These are phyloP conservation scores for Endocalyx cinctus DNA, from an alignment of 2,329 filamentous ascomycete genomes.

Conservation along the genomic window DNA sequence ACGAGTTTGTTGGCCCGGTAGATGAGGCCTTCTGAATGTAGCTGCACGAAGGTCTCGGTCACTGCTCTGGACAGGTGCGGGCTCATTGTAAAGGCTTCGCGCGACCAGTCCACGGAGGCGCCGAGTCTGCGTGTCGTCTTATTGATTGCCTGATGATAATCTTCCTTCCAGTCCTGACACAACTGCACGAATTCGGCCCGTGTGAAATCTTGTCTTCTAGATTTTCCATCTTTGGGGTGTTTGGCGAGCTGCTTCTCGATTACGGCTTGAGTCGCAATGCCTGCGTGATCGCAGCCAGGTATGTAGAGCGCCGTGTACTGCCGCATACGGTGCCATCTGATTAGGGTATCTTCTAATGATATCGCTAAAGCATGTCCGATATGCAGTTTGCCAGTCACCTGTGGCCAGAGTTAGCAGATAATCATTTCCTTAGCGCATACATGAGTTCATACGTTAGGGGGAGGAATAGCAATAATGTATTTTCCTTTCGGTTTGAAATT, in stretches of 20 bases:
- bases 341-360: slow-evolving; percentile 81
- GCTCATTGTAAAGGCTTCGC: too few species aligned
- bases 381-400: background rate
- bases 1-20: slow-evolving; percentile 89
- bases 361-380: slow-evolving; percentile 43
- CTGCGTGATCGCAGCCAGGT: slow-evolving; percentile 91
- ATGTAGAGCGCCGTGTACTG: slow-evolving; percentile 84
- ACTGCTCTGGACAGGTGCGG: too few species aligned
- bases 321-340: slow-evolving; percentile 85
- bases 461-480: slow-evolving; percentile 91
- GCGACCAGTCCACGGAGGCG: too few species aligned
- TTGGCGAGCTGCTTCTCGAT: slow-evolving; percentile 97
- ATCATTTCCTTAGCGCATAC: too few species aligned
- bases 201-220: too few species aligned
- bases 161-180: too few species aligned
- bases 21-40: too few species aligned
- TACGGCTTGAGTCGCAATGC: slow-evolving; percentile 92
- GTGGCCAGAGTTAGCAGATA: too few species aligned
- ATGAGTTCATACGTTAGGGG: slow-evolving; percentile 85
- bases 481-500: slow-evolving; percentile 74
- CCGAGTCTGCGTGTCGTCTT: too few species aligned
- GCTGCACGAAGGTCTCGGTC: too few species aligned
- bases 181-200: too few species aligned
- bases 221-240: slow-evolving; percentile 79
- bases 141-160: too few species aligned